Percentiles rank a stretch among this genome's conserved stretches.
Evolutionary conservation across 345 rosid species (phyloP).

Genomic region (Lagerstroemia speciosa): DNA sequence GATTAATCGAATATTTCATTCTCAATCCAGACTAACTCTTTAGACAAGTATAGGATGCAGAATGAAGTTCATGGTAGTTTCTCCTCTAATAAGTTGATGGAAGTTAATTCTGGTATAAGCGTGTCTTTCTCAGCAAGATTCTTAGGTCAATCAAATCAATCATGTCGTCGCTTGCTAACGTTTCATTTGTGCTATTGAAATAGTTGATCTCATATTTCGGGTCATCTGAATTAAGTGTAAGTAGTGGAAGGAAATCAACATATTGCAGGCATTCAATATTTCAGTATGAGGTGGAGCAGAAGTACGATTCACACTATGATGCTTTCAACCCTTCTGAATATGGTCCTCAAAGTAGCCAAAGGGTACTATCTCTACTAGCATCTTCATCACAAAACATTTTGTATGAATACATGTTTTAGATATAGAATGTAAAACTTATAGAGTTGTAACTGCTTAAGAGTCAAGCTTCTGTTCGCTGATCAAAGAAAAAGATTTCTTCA

Average conservation of each 20-base stretch:
- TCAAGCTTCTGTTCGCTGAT: too few relatives aligned
- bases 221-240: conserved; percentile 13
- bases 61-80: neutral
- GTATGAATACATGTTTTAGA: neutral
- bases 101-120: neutral
- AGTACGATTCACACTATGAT: conserved; percentile 84
- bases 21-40: neutral
- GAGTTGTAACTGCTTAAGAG: too few relatives aligned
- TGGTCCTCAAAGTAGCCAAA: conserved; percentile 51
- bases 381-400: neutral
- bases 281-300: conserved; percentile 78
- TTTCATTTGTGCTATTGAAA: conserved; percentile 1
- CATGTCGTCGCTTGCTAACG: neutral
- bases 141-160: neutral
- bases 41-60: neutral
- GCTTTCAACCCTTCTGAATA: conserved; percentile 73
- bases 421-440: too few relatives aligned
- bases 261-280: conserved; percentile 80
- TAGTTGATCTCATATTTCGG: conserved; percentile 27
- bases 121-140: neutral
- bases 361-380: conserved; percentile 26
- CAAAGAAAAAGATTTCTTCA: too few relatives aligned
- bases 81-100: neutral
- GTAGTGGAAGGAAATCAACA: conserved; percentile 22
- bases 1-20: neutral